These are phyloP conservation scores for Leptographium galeiforme DNA, from an alignment of 2,329 filamentous ascomycete species.

Conservation along the genomic window DNA sequence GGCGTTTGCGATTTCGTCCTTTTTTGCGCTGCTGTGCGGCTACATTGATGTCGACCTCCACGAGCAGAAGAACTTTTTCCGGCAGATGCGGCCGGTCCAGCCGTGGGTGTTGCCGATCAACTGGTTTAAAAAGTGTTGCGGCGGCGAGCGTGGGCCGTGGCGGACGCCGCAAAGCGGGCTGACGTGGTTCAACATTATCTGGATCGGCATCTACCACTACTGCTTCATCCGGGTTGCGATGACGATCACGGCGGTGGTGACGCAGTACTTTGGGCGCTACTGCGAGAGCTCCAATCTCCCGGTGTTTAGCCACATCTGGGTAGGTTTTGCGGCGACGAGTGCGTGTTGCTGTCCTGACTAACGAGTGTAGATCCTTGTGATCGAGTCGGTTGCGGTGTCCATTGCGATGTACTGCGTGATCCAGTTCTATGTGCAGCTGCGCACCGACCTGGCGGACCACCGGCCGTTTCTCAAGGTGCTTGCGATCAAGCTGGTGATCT, in stretches of 20 bases:
- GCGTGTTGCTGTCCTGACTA: background rate
- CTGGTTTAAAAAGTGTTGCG: conserved; percentile 57
- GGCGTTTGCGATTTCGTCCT: conserved; percentile 76
- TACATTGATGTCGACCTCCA: conserved; percentile 68
- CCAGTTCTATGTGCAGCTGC: conserved; percentile 74
- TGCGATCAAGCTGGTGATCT: conserved; percentile 83
- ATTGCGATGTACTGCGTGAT: conserved; percentile 83
- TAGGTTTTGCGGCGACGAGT: conserved; percentile 19
- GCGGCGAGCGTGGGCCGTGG: conserved; percentile 55
- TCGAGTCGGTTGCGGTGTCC: conserved; percentile 60
- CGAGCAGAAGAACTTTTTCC: conserved; percentile 71
- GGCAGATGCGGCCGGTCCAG: conserved; percentile 48
- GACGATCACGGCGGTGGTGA: conserved; percentile 63
- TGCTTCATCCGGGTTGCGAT: conserved; percentile 69
- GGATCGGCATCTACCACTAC: conserved; percentile 75
- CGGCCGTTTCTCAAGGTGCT: conserved; percentile 67
- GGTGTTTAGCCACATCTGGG: conserved; percentile 75
- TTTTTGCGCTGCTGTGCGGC: conserved; percentile 71
- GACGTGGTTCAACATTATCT: conserved; percentile 84
- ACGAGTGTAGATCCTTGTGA: conserved; percentile 39
- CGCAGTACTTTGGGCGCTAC: conserved; percentile 56
- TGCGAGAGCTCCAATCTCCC: conserved; percentile 69
- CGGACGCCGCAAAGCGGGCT: conserved; percentile 66
- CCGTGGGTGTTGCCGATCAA: conserved; percentile 64
- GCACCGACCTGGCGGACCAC: conserved; percentile 52